Evolutionary conservation across 2,329 filamentous ascomycete genomes (phyloP), one percentile per base, ranked within the genome.

Genomic region (Pseudogymnoascus sp.): DNA sequence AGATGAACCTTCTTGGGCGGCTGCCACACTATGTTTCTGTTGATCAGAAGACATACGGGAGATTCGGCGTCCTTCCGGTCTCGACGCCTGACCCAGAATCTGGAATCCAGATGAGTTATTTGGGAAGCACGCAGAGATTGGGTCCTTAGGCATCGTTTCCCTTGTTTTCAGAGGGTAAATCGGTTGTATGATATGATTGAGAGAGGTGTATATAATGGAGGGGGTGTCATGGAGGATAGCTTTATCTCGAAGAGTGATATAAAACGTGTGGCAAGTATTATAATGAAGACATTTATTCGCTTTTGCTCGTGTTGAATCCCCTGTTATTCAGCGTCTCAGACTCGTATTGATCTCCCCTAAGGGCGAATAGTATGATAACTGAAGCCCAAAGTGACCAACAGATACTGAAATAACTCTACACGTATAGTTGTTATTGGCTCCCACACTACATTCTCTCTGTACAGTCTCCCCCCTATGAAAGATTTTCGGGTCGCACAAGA

Each of bases 11-110:
- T 8, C 81, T 96, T 22, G 90, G 87, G 19, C 83, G 91, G 64
- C 77, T 98, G 26, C 93, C 93, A 50, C 91, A 96, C 76, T 98
- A 96, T 71, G 89, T 98, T 59, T 96, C 90, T 63, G 88, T 97
- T 14, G 93, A 98, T 72, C 93, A 96, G 76, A 97, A 96, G 81
- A 96, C 91, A 5, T 96, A 93, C 71, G 93, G 93, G 6, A 84
- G 93, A 61, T 97, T 96, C 70, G 93, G 93, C 1, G 89, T 97
- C 12, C 78, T 98, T 63, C 93, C 93, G 2, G 38, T 41, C 11
- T 79, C 75, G 19, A 73, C 70, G 41, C 66, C 67, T 71, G 71
- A 41, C 73, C 77, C 6, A 77, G 79, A 66, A 74, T 63, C 60
- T 16, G 65, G 65, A 35, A 67, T 81, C 14, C 78, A 82, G 1